Conservation (phyloP, 1,284 basidiomycete species). For the Cystobasidiaceae sp. region DNA sequence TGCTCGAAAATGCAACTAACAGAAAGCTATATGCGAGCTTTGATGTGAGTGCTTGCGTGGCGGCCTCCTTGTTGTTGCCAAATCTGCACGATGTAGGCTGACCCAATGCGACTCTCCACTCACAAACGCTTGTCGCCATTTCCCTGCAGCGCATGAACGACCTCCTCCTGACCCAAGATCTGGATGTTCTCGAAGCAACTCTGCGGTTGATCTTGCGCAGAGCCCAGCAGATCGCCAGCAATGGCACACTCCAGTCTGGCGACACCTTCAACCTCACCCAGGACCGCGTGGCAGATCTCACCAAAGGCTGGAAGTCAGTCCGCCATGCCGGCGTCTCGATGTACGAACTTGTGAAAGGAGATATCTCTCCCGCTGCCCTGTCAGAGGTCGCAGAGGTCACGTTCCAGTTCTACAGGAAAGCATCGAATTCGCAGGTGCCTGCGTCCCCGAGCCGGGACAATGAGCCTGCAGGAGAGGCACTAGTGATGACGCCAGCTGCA, state of each 20-base stretch:
- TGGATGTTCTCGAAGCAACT: conserved; percentile 78
- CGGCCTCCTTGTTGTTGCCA: not conserved
- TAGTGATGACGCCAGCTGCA: conserved; percentile 31
- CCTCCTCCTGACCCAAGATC: conserved; percentile 78
- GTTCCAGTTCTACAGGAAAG: conserved; percentile 50
- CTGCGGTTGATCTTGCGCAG: conserved; percentile 84
- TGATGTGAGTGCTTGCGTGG: conserved; percentile 61
- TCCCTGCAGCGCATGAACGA: conserved; percentile 71
- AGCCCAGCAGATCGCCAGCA: conserved; percentile 57
- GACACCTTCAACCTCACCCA: conserved; percentile 33
- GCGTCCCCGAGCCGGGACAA: conserved; percentile 7
- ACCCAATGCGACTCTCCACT: conserved; percentile 32
- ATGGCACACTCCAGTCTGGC: conserved; percentile 47
- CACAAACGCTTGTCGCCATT: conserved; percentile 29
- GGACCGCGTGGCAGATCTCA: conserved; percentile 8
- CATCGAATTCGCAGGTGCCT: not conserved
- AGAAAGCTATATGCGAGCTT: conserved; percentile 95
- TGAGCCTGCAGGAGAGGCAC: conserved; percentile 28
- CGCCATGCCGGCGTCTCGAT: conserved; percentile 48
- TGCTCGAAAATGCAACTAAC: conserved; percentile 97
- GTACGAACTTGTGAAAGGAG: conserved; percentile 46
- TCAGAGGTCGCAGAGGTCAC: conserved; percentile 47
- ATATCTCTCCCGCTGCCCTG: conserved; percentile 32
- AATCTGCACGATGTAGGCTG: not conserved
- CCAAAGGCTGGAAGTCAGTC: conserved; percentile 26